phyloP scores from a whole-genome alignment of 257 asterid species.

The Ocimum tenuiflorum region DNA sequence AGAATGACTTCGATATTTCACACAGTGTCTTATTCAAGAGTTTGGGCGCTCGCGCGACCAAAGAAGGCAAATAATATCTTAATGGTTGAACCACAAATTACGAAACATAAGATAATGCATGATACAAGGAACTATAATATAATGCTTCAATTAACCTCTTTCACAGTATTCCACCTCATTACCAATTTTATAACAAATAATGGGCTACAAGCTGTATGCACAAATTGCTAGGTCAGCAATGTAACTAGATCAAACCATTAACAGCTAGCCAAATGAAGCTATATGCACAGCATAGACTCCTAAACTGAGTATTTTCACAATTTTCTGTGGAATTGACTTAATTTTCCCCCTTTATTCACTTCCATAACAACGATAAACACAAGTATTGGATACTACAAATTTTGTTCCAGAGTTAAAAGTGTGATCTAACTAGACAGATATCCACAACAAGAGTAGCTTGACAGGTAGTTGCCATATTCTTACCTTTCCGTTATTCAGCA shows the following conservation, averaged over 20 bases:
- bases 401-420: not conserved
- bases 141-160: not conserved
- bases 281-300: not conserved
- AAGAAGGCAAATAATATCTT: too few relatives aligned
- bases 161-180: not conserved
- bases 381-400: too few relatives aligned
- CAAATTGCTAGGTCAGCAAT: not conserved
- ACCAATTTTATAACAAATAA: not conserved
- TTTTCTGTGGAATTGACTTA: not conserved
- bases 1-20: not conserved
- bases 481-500: conserved; percentile 37
- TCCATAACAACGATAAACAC: not conserved
- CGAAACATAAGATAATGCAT: not conserved
- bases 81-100: too few relatives aligned
- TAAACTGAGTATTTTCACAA: not conserved
- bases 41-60: too few relatives aligned
- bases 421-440: not conserved
- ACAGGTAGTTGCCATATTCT: not conserved
- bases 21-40: too few relatives aligned
- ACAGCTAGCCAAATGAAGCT: not conserved
- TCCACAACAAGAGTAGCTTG: not conserved
- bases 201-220: not conserved
- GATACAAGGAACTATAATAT: not conserved
- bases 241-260: not conserved
- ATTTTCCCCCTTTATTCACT: not conserved